Conservation (phyloP, 2,329 filamentous ascomycete genomes). For the Coleophoma eucalyptorum region DNA sequence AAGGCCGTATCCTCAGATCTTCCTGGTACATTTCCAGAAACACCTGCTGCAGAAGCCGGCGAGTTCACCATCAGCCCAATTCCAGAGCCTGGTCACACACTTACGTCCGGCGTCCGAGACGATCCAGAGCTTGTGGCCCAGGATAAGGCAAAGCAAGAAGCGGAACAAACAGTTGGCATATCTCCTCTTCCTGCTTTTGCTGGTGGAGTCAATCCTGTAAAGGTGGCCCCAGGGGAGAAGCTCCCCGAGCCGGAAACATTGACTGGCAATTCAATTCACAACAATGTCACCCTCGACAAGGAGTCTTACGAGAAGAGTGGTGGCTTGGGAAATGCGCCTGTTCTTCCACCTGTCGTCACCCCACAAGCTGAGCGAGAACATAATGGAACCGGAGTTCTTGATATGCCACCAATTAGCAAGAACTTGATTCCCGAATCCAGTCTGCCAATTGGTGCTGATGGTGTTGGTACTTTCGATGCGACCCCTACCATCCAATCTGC, state of each 20-base stretch:
- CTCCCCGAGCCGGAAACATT: conserved; percentile 65
- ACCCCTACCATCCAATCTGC: conserved; percentile 45
- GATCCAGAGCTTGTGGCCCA: conserved; percentile 75
- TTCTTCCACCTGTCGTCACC: conserved; percentile 33
- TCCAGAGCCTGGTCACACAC: conserved; percentile 62
- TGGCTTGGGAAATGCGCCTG: conserved; percentile 37
- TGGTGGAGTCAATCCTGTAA: conserved; percentile 73
- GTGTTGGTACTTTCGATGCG: conserved; percentile 43
- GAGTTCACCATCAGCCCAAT: conserved; percentile 53
- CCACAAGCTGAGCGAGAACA: conserved; percentile 31
- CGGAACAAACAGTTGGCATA: conserved; percentile 48
- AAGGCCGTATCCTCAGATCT: conserved; percentile 41
- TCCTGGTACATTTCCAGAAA: conserved; percentile 71
- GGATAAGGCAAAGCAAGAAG: conserved; percentile 23
- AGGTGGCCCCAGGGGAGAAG: conserved; percentile 74
- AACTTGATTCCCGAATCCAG: conserved; percentile 80
- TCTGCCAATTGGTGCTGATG: conserved; percentile 55
- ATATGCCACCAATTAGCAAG: conserved; percentile 52
- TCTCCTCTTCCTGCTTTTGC: conserved; percentile 60
- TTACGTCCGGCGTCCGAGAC: conserved; percentile 69
- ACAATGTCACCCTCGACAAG: conserved; percentile 73
- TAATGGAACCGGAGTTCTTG: conserved; percentile 34
- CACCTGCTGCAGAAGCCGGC: conserved; percentile 49
- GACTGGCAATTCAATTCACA: conserved; percentile 64
- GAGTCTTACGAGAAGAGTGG: conserved; percentile 83